Conservation (phyloP, 352 stramenopile genomes). For the Globisporangium solare region DNA sequence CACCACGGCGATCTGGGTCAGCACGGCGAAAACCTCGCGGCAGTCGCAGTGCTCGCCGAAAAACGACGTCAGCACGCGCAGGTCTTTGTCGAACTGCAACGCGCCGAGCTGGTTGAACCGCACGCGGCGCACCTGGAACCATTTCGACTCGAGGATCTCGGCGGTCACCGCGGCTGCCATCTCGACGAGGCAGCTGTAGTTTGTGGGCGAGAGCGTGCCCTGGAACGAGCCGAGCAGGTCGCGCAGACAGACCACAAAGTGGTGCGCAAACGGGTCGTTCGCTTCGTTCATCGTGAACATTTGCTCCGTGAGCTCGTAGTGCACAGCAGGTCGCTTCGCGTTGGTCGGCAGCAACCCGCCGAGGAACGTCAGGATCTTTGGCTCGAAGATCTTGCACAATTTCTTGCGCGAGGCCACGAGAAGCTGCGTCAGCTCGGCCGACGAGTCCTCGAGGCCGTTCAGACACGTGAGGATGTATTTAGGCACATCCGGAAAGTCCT, state of each 20-base stretch:
- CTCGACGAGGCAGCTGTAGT: constrained; percentile 54
- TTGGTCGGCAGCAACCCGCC: constrained; percentile 40
- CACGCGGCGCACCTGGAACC: constrained; percentile 47
- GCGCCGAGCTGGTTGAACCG: constrained; percentile 80
- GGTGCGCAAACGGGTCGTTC: constrained; percentile 81
- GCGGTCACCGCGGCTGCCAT: constrained; percentile 33
- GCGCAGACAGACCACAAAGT: constrained; percentile 60
- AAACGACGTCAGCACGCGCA: constrained; percentile 66
- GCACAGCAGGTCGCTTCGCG: constrained; percentile 38
- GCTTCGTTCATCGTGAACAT: constrained; percentile 86
- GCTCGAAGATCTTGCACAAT: constrained; percentile 67
- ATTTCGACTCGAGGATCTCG: constrained; percentile 47
- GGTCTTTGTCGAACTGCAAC: constrained; percentile 84
- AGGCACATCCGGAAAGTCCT: constrained; percentile 72
- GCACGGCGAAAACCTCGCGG: constrained; percentile 45
- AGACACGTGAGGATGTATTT: constrained; percentile 72
- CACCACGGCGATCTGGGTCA: constrained; percentile 67
- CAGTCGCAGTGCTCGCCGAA: constrained; percentile 53
- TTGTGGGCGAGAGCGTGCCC: constrained; percentile 46
- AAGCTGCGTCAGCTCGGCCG: constrained; percentile 62
- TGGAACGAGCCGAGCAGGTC: constrained; percentile 50
- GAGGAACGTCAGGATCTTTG: constrained; percentile 56
- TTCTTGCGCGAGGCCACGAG: constrained; percentile 69
- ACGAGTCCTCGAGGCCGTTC: constrained; percentile 66
- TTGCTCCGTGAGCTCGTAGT: constrained; percentile 80